Percentiles rank a stretch among this genome's conserved stretches.
Conservation (phyloP, 2,329 filamentous ascomycete genomes). For the Madurella mycetomatis region DNA sequence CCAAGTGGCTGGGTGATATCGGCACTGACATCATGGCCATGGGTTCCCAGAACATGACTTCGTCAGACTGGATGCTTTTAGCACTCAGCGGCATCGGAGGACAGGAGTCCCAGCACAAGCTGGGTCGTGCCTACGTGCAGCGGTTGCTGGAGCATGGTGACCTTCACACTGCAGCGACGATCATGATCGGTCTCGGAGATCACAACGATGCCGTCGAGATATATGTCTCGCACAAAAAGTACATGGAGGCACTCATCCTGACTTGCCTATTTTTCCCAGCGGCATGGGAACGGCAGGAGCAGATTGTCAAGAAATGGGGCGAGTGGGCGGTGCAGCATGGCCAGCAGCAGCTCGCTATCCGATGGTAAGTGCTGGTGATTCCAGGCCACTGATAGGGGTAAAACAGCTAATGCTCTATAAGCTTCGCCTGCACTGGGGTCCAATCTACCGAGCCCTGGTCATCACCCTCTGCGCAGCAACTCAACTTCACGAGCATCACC, state of each 20-base stretch:
- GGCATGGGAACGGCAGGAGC: conserved; percentile 88
- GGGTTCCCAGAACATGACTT: conserved; percentile 81
- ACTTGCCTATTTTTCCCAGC: conserved; percentile 76
- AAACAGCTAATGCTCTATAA: conserved; percentile 20
- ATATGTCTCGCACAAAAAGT: conserved; percentile 85
- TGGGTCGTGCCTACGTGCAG: conserved; percentile 86
- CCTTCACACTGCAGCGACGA: conserved; percentile 84
- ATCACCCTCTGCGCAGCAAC: conserved; percentile 69
- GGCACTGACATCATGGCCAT: conserved; percentile 76
- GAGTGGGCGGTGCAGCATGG: conserved; percentile 83
- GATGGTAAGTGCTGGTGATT: conserved; percentile 51
- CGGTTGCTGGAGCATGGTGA: conserved; percentile 85
- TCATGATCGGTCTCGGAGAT: conserved; percentile 88
- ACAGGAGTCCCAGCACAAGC: conserved; percentile 75
- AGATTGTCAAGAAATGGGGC: conserved; percentile 90
- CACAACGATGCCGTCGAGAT: conserved; percentile 93
- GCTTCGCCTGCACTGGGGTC: conserved; percentile 83
- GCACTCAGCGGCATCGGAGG: conserved; percentile 84
- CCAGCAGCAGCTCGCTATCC: conserved; percentile 83
- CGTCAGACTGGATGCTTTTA: conserved; percentile 94
- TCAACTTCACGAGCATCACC: conserved; percentile 49
- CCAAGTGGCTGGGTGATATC: conserved; percentile 89
- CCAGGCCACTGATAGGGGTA: background rate
- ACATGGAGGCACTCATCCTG: conserved; percentile 88
- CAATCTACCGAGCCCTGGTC: conserved; percentile 85